Conservation (phyloP, 768 basidiomycete genomes). For the Mycena amicta region DNA sequence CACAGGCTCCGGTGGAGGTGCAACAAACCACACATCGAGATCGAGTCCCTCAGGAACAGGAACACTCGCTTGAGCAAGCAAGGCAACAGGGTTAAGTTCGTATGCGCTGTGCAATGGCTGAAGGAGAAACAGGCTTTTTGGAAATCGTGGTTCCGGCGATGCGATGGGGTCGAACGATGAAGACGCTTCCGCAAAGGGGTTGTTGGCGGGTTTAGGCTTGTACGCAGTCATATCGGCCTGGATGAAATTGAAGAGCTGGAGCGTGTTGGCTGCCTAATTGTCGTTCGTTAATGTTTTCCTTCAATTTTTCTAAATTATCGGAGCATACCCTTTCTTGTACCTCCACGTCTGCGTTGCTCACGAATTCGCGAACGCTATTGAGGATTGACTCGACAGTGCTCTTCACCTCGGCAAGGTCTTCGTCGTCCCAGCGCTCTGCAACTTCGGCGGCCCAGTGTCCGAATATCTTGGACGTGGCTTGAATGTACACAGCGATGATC, state of each 20-base stretch:
- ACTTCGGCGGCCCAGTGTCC: constrained; percentile 80
- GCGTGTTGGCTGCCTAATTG: constrained; percentile 75
- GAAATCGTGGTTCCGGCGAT: constrained; percentile 59
- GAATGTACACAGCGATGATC: constrained; percentile 78
- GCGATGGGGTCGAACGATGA: constrained; percentile 41
- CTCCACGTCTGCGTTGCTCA: constrained; percentile 71
- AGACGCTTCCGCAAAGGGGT: constrained; percentile 40
- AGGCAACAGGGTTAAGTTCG: constrained; percentile 84
- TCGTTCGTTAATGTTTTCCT: constrained; percentile 4
- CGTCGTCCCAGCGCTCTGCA: constrained; percentile 77
- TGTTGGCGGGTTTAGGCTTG: constrained; percentile 42
- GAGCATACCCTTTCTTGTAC: constrained; percentile 82
- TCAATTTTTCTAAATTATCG: neutral
- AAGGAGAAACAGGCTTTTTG: constrained; percentile 88
- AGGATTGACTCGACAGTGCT: constrained; percentile 64
- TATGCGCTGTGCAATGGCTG: constrained; percentile 75
- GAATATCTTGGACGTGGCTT: constrained; percentile 84
- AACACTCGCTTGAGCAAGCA: constrained; percentile 78
- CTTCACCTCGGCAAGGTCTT: constrained; percentile 66
- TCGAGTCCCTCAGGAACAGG: constrained; percentile 83
- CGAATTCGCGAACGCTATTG: constrained; percentile 59
- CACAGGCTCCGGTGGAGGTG: constrained; percentile 51
- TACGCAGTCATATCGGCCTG: constrained; percentile 67
- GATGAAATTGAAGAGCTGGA: constrained; percentile 76
- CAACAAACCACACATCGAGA: constrained; percentile 83